These are phyloP conservation scores for Nemania bipapillata DNA, from an alignment of 2,329 filamentous ascomycete genomes.

Conservation along the genomic window DNA sequence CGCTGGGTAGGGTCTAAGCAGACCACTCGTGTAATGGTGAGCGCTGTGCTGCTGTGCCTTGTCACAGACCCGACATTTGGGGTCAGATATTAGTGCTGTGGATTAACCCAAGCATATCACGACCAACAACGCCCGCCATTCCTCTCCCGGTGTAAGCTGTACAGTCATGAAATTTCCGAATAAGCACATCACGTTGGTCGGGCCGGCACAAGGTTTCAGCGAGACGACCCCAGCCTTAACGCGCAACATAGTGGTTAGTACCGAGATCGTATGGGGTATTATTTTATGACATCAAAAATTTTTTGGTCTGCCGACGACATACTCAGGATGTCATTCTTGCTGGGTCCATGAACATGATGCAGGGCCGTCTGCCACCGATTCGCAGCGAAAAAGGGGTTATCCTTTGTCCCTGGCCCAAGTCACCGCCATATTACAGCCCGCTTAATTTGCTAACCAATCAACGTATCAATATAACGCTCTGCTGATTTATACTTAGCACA, in stretches of 20 bases:
- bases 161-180: conserved; percentile 11
- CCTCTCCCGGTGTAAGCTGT: neutral
- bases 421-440: conserved; percentile 11
- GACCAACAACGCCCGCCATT: conserved; percentile 2
- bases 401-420: neutral
- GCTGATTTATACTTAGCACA: conserved; percentile 1
- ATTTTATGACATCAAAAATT: neutral
- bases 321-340: neutral
- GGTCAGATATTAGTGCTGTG: conserved; percentile 8
- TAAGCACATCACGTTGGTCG: neutral
- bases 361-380: neutral
- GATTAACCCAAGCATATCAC: neutral
- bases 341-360: neutral
- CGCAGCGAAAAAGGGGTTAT: neutral
- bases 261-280: neutral
- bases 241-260: neutral
- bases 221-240: neutral
- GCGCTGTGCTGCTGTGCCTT: neutral
- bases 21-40: neutral
- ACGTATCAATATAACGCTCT: conserved; percentile 2
- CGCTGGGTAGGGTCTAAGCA: neutral
- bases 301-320: neutral
- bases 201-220: neutral
- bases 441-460: conserved; percentile 13
- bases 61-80: neutral